Percentiles rank a stretch among this genome's conserved stretches.
phyloP scores from a whole-genome alignment of 2,329 filamentous ascomycete genomes.

The Dactylellina haptotyla region DNA sequence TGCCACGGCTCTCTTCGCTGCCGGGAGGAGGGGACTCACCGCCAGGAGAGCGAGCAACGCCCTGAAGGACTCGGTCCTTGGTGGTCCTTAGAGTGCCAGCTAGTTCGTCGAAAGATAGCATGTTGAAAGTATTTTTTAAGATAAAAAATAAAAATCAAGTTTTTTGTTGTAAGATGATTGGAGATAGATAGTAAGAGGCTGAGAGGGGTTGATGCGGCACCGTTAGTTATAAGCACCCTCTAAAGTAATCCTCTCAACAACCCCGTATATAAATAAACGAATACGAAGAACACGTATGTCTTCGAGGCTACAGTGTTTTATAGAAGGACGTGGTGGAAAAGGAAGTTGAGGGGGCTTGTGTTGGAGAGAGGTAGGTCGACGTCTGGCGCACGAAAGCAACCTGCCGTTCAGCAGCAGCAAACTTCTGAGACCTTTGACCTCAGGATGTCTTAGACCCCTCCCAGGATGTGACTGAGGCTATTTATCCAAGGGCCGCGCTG shows the following conservation, averaged over 20 bases:
- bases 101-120: constrained; percentile 50
- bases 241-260: too few relatives aligned
- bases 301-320: too few relatives aligned
- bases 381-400: neutral
- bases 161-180: neutral
- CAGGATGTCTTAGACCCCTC: constrained; percentile 9
- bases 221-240: neutral
- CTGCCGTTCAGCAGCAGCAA: neutral
- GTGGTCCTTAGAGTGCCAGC: constrained; percentile 45
- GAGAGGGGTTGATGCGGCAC: neutral
- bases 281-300: too few relatives aligned
- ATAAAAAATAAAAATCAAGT: neutral
- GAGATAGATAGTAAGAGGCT: too few relatives aligned
- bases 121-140: constrained; percentile 7
- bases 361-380: constrained; percentile 8
- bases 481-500: constrained; percentile 2
- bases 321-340: neutral
- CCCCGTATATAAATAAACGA: too few relatives aligned
- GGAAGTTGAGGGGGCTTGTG: neutral
- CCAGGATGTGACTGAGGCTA: constrained; percentile 2
- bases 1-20: constrained; percentile 3
- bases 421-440: constrained; percentile 6
- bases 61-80: constrained; percentile 49
- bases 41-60: constrained; percentile 42
- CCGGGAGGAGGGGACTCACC: constrained; percentile 39